A percentile compares a stretch with the other conserved stretches of the same genome.
phyloP scores from a whole-genome alignment of 176 grass and related monocot species.

The Oryza coarctata region DNA sequence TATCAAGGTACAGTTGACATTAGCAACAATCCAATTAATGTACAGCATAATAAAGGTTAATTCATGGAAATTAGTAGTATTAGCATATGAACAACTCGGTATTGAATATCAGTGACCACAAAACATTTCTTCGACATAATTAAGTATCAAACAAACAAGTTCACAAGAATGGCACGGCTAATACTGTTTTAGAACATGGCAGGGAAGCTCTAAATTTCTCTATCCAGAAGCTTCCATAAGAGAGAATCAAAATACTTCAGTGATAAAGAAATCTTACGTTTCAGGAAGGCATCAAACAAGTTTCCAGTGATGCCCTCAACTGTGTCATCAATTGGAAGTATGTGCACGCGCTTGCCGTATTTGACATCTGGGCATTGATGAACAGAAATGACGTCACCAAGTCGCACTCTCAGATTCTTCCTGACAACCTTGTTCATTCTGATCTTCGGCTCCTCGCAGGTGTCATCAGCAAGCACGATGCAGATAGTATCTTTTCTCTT shows the following conservation, averaged over 20 bases:
- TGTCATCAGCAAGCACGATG: constrained; percentile 73
- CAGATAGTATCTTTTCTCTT: constrained; percentile 85
- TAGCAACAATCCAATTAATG: neutral
- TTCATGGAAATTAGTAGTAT: neutral
- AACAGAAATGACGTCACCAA: constrained; percentile 77
- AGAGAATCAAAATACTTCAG: neutral
- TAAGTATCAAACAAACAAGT: neutral
- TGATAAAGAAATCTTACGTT: constrained; percentile 54
- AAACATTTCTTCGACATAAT: neutral
- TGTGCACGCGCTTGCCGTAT: constrained; percentile 74
- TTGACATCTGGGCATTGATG: constrained; percentile 90
- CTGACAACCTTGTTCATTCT: constrained; percentile 86
- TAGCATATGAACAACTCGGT: neutral
- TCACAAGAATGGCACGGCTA: neutral
- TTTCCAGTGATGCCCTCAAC: constrained; percentile 87
- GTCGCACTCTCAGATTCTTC: constrained; percentile 60
- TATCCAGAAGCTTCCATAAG: neutral
- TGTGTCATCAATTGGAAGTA: constrained; percentile 78
- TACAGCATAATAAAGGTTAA: neutral
- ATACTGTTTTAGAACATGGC: neutral
- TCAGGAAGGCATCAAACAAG: constrained; percentile 74
- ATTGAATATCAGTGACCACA: neutral
- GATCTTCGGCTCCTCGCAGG: constrained; percentile 71
- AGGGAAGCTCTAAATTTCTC: neutral
- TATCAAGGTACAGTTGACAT: neutral